phyloP scores from a whole-genome alignment of 116 monocot genomes.

The Dioscorea cayenensis region DNA sequence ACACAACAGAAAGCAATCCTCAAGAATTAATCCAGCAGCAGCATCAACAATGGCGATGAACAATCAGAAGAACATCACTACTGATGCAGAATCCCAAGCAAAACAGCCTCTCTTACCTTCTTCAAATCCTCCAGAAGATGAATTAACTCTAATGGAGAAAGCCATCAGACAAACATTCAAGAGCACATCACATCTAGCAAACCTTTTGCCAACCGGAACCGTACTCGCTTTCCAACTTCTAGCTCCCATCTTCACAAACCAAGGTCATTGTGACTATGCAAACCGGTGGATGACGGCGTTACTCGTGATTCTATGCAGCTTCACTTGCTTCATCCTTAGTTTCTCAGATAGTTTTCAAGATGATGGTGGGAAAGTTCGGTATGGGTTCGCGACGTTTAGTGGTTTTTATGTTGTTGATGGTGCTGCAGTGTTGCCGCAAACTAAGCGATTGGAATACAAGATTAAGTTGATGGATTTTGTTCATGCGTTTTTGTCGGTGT shows the following conservation, averaged over 20 bases:
- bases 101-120: constrained; percentile 5
- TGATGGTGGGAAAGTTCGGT: constrained; percentile 23
- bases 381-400: constrained; percentile 48
- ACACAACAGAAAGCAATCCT: not conserved
- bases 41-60: not conserved
- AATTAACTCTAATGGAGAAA: constrained; percentile 10
- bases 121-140: not conserved
- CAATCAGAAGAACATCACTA: no score
- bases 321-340: constrained; percentile 46
- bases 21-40: not conserved
- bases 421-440: constrained; percentile 4
- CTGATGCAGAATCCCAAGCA: not conserved
- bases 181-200: constrained; percentile 58
- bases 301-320: constrained; percentile 45
- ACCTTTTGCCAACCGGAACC: constrained; percentile 53
- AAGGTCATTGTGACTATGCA: constrained; percentile 28
- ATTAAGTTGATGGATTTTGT: constrained; percentile 43
- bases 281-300: constrained; percentile 32
- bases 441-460: constrained; percentile 16
- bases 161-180: constrained; percentile 36
- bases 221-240: constrained; percentile 69
- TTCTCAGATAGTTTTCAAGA: constrained; percentile 79
- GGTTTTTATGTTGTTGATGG: constrained; percentile 51
- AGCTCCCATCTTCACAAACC: constrained; percentile 51
- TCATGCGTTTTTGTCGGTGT: constrained; percentile 46